phyloP scores from a whole-genome alignment of 2,329 filamentous ascomycete species.

The Zymoseptoria crescenta region DNA sequence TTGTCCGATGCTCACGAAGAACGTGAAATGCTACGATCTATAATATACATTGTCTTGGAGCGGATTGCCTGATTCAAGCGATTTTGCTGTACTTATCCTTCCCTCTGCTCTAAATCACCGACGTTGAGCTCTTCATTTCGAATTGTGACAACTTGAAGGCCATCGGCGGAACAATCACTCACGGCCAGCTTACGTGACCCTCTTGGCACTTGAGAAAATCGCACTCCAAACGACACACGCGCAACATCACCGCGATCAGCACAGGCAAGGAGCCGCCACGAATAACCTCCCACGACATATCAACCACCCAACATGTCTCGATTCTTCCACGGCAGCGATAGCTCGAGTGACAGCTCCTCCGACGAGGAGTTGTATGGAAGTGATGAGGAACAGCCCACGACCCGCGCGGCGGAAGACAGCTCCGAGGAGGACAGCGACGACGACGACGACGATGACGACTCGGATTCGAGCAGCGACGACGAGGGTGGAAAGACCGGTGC shows the following conservation, averaged over 20 bases:
- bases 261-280: slow-evolving; percentile 8
- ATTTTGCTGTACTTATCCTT: no score
- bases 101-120: no score
- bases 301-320: slow-evolving; percentile 50
- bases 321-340: slow-evolving; percentile 94
- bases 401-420: slow-evolving; percentile 32
- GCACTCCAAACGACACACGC: not conserved
- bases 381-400: slow-evolving; percentile 60
- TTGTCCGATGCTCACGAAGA: no score
- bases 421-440: slow-evolving; percentile 43
- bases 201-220: not conserved
- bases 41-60: no score
- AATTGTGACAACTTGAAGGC: no score
- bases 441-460: slow-evolving; percentile 33
- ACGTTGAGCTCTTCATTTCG: no score
- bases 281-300: slow-evolving; percentile 1
- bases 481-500: slow-evolving; percentile 62
- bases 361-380: slow-evolving; percentile 94
- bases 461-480: slow-evolving; percentile 42
- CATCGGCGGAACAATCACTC: no score
- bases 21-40: no score
- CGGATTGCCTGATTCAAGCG: no score
- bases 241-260: not conserved
- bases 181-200: no score
- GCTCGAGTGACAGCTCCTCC: slow-evolving; percentile 86